Conservation (phyloP, 2,329 filamentous ascomycete species). For the Monosporascus ibericus region DNA sequence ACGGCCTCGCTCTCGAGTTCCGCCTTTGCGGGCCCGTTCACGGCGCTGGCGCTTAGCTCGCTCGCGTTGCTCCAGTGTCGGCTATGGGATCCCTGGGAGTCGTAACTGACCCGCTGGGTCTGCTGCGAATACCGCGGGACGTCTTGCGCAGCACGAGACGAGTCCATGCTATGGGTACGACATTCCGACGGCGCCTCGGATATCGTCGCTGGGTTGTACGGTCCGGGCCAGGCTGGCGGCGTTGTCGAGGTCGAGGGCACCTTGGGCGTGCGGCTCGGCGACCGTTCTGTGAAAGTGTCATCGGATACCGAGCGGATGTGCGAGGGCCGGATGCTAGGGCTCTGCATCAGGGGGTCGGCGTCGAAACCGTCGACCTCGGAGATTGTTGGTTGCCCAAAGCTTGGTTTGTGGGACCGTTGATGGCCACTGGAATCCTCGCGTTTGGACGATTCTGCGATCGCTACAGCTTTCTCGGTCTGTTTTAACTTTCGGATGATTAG, state of each 20-base stretch:
- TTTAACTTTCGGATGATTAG: constrained; percentile 46
- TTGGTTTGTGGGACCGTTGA: constrained; percentile 28
- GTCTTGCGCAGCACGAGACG: constrained; percentile 19
- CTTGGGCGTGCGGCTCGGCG: constrained; percentile 14
- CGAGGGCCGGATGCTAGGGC: constrained; percentile 18
- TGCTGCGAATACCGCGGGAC: constrained; percentile 11
- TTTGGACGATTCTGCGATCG: constrained; percentile 28
- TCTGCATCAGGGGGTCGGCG: constrained; percentile 33
- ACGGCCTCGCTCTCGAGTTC: constrained; percentile 32
- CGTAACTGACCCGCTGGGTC: constrained; percentile 24
- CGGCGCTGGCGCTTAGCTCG: constrained; percentile 31
- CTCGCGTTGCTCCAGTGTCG: constrained; percentile 39
- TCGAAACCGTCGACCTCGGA: constrained; percentile 39
- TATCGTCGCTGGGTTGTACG: constrained; percentile 9
- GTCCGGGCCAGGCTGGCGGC: constrained; percentile 14
- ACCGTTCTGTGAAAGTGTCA: constrained; percentile 8
- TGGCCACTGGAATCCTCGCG: constrained; percentile 26
- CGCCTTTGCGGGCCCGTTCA: constrained; percentile 22
- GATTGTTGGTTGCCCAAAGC: constrained; percentile 31
- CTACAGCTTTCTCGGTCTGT: constrained; percentile 34
- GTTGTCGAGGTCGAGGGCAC: constrained; percentile 15
- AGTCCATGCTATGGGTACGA: constrained; percentile 24
- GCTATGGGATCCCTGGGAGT: constrained; percentile 33
- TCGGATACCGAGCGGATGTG: constrained; percentile 14
- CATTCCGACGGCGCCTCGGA: constrained; percentile 14